Evolutionary conservation across 2,329 filamentous ascomycete genomes (phyloP), one percentile per base, ranked within the genome.

Genomic region (Fusarium lateritium): DNA sequence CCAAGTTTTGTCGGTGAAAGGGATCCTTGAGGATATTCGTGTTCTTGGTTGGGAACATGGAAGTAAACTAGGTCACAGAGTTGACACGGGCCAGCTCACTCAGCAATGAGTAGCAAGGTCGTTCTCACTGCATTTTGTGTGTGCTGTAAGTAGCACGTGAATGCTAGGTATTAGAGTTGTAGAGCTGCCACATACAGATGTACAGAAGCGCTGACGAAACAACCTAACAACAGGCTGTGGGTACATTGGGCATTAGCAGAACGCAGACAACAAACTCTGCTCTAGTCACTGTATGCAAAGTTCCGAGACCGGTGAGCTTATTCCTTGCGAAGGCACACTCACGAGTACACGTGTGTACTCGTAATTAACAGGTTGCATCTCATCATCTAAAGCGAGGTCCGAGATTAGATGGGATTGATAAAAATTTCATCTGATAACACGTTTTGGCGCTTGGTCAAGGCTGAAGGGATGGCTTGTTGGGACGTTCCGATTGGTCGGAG

Each of bases 401-500:
- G 65, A 74, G 73, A 74, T 75, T 75, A 75, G 73, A 75, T 75
- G 65, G 67, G 73, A 75, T 75, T 75, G 73, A 75, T 75, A 74
- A 75, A 60, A 47, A 47, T 47, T 64, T 50, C 54, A 70, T 70
- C 67, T 70, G 67, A 67, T 70, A 70, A 70, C 49, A 54, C 46
- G 33, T 57, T 51, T n/a, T n/a, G 24, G 33, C 15, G 14, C 42
- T 7, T 49, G 53, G 49, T 63, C 53, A 56, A 49, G 46, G 50
- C 56, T 61, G 31, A 50, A 26, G 17, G 45, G 39, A 56, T 31
- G 55, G 38, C 55, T 49, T 36, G 21, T 34, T 69, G 59, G 55
- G 42, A n/a, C 15, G 19, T 57, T 63, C 66, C 69, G 68, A 74
- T 74, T 74, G 65, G 72, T 17, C 17, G 19, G 39, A 22, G 2